phyloP scores from a whole-genome alignment of 495 filamentous ascomycete genomes.

The Trichoderma gamsii region DNA sequence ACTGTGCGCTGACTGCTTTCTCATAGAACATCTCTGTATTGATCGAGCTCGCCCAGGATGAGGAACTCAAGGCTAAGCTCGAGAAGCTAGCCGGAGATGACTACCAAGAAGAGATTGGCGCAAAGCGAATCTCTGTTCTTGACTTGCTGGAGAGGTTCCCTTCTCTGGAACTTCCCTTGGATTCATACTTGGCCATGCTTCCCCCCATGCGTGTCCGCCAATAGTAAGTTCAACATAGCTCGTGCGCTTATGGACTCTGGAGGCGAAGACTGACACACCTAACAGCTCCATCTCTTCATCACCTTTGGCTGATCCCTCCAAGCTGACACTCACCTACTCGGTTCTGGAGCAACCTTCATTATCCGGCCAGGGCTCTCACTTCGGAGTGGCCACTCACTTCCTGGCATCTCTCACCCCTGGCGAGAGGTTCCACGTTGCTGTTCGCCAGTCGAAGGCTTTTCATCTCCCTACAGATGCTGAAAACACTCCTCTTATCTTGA shows the following conservation, averaged over 20 bases:
- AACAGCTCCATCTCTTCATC: constrained; percentile 68
- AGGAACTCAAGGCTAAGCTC: constrained; percentile 36
- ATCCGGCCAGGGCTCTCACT: constrained; percentile 40
- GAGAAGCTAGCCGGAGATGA: constrained; percentile 41
- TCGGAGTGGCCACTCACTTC: constrained; percentile 56
- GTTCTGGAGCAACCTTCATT: constrained; percentile 54
- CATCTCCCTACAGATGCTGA: constrained; percentile 55
- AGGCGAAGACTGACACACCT: neutral
- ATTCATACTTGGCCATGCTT: constrained; percentile 59
- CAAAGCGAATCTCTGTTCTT: constrained; percentile 56
- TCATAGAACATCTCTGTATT: constrained; percentile 42
- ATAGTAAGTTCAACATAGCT: constrained; percentile 38
- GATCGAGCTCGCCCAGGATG: constrained; percentile 36
- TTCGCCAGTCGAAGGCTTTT: constrained; percentile 56
- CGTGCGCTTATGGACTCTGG: neutral
- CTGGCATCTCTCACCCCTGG: constrained; percentile 53
- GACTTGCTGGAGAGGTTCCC: constrained; percentile 59
- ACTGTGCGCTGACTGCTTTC: neutral
- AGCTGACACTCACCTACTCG: constrained; percentile 60
- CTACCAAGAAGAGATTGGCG: constrained; percentile 48
- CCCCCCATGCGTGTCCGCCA: constrained; percentile 70
- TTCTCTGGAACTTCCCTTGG: constrained; percentile 50
- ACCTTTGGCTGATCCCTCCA: constrained; percentile 49
- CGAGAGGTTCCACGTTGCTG: constrained; percentile 56
- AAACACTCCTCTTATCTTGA: constrained; percentile 60